A percentile compares a stretch with the other conserved stretches of the same genome.
Conservation (phyloP, 768 basidiomycete species). For the Stropharia rugosoannulata region DNA sequence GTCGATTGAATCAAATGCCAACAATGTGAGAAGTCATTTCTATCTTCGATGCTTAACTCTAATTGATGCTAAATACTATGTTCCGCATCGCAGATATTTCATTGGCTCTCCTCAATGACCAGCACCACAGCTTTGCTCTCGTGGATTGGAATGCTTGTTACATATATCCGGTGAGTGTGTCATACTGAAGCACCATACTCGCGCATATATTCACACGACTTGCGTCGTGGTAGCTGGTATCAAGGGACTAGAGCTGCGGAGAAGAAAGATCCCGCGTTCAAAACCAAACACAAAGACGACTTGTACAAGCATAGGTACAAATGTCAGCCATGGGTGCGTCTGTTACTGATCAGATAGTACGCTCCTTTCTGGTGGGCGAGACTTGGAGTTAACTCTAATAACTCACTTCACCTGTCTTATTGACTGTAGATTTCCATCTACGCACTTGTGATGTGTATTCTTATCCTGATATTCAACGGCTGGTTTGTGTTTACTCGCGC, state of each 20-base stretch:
- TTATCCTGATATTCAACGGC: constrained; percentile 17
- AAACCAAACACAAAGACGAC: constrained; percentile 12
- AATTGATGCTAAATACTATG: background rate
- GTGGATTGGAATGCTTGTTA: constrained; percentile 20
- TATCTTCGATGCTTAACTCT: background rate
- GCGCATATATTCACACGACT: constrained; percentile 10
- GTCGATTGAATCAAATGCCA: constrained; percentile 13
- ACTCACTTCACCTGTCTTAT: background rate
- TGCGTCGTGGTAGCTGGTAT: constrained; percentile 16
- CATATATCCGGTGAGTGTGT: constrained; percentile 16
- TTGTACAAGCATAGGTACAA: constrained; percentile 17
- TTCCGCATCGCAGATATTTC: constrained; percentile 12
- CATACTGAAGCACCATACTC: background rate
- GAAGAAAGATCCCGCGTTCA: constrained; percentile 11
- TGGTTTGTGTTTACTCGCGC: constrained; percentile 18
- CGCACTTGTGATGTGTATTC: constrained; percentile 14
- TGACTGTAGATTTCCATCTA: constrained; percentile 15
- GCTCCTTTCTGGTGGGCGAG: background rate
- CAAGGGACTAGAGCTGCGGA: constrained; percentile 18
- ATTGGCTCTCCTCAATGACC: constrained; percentile 17
- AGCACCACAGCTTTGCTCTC: constrained; percentile 16
- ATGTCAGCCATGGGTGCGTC: constrained; percentile 13
- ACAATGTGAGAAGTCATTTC: constrained; percentile 3
- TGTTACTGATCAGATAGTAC: background rate
- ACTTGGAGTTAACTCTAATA: background rate